Evolutionary conservation across 2,329 filamentous ascomycete species (phyloP).

Genomic region (Aspergillus spinulosporus): DNA sequence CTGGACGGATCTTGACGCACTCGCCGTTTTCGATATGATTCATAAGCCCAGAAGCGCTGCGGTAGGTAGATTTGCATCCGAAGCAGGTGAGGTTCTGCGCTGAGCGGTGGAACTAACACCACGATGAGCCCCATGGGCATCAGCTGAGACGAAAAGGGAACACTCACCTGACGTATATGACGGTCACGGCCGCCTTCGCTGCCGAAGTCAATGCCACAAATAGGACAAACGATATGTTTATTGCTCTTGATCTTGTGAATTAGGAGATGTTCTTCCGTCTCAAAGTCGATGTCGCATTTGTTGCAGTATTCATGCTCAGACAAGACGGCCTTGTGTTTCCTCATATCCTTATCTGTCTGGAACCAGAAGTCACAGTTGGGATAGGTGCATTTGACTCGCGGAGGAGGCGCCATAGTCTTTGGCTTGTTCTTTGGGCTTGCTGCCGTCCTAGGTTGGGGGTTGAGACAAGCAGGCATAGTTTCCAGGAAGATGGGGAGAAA

Average conservation of each 20-base stretch:
- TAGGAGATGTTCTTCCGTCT: slow-evolving; percentile 45
- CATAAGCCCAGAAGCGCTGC: slow-evolving; percentile 51
- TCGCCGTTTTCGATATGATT: slow-evolving; percentile 56
- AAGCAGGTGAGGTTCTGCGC: slow-evolving; percentile 53
- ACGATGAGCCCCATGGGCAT: background rate
- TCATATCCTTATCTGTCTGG: slow-evolving; percentile 48
- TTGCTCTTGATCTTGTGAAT: slow-evolving; percentile 51
- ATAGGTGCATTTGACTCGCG: slow-evolving; percentile 47
- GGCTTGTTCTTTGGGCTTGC: background rate
- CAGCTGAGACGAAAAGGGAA: background rate
- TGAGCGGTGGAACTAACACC: slow-evolving; percentile 49
- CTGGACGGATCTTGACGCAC: slow-evolving; percentile 47
- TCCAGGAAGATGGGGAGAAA: background rate
- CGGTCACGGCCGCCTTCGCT: slow-evolving; percentile 52
- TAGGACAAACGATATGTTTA: slow-evolving; percentile 55
- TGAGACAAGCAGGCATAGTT: background rate
- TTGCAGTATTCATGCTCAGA: slow-evolving; percentile 44
- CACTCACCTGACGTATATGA: slow-evolving; percentile 53
- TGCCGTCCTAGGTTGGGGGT: background rate
- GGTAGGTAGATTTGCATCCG: slow-evolving; percentile 51
- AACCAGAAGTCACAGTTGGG: slow-evolving; percentile 50
- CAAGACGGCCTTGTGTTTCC: slow-evolving; percentile 51
- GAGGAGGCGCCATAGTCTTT: background rate
- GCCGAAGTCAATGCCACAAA: slow-evolving; percentile 59
- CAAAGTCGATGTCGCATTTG: slow-evolving; percentile 49